Percentiles rank a stretch among this genome's conserved stretches.
These are phyloP conservation scores for Coleophoma eucalyptorum DNA, from an alignment of 2,329 filamentous ascomycete genomes.

Conservation along the genomic window DNA sequence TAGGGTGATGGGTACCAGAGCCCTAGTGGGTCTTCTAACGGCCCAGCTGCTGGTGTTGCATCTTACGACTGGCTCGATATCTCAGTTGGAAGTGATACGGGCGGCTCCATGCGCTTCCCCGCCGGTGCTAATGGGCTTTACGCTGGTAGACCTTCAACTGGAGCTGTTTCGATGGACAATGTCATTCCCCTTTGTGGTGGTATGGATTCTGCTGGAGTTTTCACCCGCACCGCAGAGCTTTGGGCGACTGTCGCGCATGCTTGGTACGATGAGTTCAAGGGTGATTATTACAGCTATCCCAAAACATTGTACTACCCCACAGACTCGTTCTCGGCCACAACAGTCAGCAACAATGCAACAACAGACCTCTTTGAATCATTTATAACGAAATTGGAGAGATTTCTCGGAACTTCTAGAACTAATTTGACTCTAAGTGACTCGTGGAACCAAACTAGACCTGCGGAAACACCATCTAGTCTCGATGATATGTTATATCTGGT, in stretches of 20 bases:
- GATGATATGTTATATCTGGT: not conserved
- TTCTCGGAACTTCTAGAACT: not conserved
- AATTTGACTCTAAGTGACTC: not conserved
- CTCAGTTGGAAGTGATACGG: conserved; percentile 42
- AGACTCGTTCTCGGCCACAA: not conserved
- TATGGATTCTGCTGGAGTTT: conserved; percentile 41
- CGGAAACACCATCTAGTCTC: not conserved
- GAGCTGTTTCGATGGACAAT: conserved; percentile 33
- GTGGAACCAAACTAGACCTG: not conserved
- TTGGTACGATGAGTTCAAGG: not conserved
- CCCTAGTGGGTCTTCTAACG: conserved; percentile 38
- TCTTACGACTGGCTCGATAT: conserved; percentile 42
- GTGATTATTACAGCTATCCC: not conserved
- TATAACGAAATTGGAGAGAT: not conserved
- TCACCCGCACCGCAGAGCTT: conserved; percentile 23
- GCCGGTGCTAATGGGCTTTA: conserved; percentile 38
- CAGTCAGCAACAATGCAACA: not conserved
- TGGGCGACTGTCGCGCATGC: not conserved
- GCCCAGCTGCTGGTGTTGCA: conserved; percentile 33
- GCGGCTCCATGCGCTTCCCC: conserved; percentile 42
- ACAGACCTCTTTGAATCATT: not conserved
- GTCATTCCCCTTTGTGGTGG: conserved; percentile 37
- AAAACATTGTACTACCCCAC: not conserved
- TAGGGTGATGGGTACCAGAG: conserved; percentile 22
- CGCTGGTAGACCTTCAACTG: conserved; percentile 40